Evolutionary conservation across 2,329 filamentous ascomycete species (phyloP), one percentile per base, ranked within the genome.

Genomic region (Stemphylium lycopersici): DNA sequence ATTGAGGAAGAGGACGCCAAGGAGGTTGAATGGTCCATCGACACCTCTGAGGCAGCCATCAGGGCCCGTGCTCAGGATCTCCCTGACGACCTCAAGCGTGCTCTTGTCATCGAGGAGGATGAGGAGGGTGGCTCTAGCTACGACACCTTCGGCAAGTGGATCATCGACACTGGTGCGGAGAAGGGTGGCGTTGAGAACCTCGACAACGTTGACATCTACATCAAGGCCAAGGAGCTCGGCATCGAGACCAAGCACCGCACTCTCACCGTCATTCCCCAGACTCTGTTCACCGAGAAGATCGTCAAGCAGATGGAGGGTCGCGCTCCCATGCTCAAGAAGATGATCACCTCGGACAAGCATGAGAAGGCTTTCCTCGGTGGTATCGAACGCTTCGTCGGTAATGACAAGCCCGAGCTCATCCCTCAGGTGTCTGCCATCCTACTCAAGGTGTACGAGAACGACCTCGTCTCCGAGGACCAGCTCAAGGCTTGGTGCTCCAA

Each of bases 221-320:
- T 96, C 79, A 98, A 99, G 84, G 93, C 93, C 62, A 95, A 96
- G 81, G 95, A 98, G 69, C 83, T 98, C 52, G 93, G 93, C 67
- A 95, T 99, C 62, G 93, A 97, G 80, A 78, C 79, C 79, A 99
- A 98, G 86, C 90, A 97, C 83, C 92, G 90, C 79, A 96, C 93
- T 43, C 84, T 96, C 51, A 85, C 93, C 52, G 93, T 99, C 55
- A 87, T 99, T 39, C 91, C 93, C 43, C 92, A 96, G 82, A 93
- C 91, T 63, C 83, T 99, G 67, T 99, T 99, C 76, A 88, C 96
- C 75, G 88, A 96, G 72, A 89, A 91, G 76, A 93, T 98, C 62
- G 82, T 88, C 74, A 87, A 90, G 76, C 91, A 99, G 80, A 93
- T 99, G 60, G 85, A 89, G 60, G 86, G 85, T 78, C 93, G 93